Evolutionary conservation across 768 basidiomycete genomes (phyloP).

Genomic region (Leccinellum albellum): DNA sequence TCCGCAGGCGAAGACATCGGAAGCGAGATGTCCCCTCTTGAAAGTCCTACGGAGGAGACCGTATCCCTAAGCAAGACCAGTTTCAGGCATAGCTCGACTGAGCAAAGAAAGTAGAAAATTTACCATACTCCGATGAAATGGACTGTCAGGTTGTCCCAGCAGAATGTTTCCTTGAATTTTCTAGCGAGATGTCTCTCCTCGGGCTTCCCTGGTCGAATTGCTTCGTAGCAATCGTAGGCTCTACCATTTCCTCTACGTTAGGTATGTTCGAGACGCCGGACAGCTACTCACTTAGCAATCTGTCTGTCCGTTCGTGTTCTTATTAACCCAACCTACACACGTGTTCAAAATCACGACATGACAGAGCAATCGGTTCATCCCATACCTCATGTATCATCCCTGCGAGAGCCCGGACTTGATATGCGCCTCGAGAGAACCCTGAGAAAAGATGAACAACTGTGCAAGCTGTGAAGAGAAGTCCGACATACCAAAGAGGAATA

Average conservation of each 20-base stretch:
- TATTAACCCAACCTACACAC: not conserved
- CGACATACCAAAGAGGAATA: not conserved
- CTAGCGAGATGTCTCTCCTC: not conserved
- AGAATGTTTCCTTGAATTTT: not conserved
- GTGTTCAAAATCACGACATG: not conserved
- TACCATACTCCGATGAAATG: conserved; percentile 46
- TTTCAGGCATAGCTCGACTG: not conserved
- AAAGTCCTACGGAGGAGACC: conserved; percentile 54
- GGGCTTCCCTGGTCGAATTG: not conserved
- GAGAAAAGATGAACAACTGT: not conserved
- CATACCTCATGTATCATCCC: not conserved
- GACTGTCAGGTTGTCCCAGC: not conserved
- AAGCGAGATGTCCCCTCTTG: conserved; percentile 39
- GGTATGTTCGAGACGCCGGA: not conserved
- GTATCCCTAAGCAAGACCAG: conserved; percentile 43
- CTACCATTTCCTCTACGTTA: not conserved
- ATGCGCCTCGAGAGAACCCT: not conserved
- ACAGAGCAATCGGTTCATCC: not conserved
- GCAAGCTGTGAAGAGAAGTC: not conserved
- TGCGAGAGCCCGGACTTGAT: not conserved
- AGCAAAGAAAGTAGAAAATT: not conserved
- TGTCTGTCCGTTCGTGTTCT: not conserved
- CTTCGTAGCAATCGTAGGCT: not conserved
- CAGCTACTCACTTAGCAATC: not conserved
- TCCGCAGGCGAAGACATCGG: conserved; percentile 50